Evolutionary conservation across 2,329 filamentous ascomycete genomes (phyloP), one percentile per base, ranked within the genome.

Genomic region (Diplodia mutila): DNA sequence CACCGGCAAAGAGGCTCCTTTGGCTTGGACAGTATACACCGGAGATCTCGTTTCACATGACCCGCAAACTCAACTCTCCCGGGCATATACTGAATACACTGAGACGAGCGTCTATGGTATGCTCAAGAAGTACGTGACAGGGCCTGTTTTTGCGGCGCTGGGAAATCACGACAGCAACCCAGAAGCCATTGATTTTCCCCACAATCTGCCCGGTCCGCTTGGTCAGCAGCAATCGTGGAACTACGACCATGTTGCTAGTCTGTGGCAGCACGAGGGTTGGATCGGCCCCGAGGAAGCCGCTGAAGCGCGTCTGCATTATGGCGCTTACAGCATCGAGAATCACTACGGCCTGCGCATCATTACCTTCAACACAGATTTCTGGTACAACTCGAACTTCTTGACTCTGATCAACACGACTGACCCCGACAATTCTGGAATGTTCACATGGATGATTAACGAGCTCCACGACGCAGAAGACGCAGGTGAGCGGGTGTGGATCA

Each of bases 131-230:
- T 87, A 86, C 70, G 80, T 88, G 42, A 83, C 82, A 3, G 84
- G 85, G 0, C 85, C 86, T 3, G 81, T 88, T 3, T 88, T 86
- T 68, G 76, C 83, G 0, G 85, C 84, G 0, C 79, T 88, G 1
- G 86, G 86, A 1, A 88, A 88, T 69, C 86, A 88, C 67, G 86
- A 88, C 71, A 83, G 80, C 12, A 85, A 81, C 67, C 85, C 86
- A 1, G 81, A 83, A 66, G 84, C 82, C 25, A 83, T 86, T 29
- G 83, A 86, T 70, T 80, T 82, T 7, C 84, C 85, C 2, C 83
- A 87, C 70, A 82, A 74, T 34, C 75, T 88, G 9, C 85, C 85
- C 9, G 85, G 84, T 0, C 78, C 80, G 0, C 76, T 88, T 1
- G 84, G 85, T 1, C 75, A 83, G 69, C 86, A 88, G 70, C 82